phyloP scores from a whole-genome alignment of 2,329 filamentous ascomycete species.

The Dothideomycetidae sp. region DNA sequence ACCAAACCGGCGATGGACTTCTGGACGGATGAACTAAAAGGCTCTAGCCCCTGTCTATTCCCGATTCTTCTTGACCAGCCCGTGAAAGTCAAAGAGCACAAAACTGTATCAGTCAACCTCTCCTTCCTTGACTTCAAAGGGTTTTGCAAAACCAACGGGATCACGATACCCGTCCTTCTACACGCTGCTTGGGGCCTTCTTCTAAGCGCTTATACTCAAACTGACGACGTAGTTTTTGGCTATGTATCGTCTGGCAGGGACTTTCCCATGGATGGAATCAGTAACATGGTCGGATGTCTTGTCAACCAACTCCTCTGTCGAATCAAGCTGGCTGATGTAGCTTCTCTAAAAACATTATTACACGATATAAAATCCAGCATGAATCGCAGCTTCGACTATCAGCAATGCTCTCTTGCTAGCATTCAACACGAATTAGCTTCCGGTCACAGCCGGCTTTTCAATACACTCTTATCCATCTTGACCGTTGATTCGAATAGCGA shows the following conservation, averaged over 20 bases:
- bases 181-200: conserved; percentile 5
- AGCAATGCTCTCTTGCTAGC: conserved; percentile 1
- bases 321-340: not conserved
- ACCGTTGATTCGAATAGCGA: not conserved
- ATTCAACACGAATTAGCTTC: not conserved
- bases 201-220: not conserved
- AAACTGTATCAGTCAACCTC: not conserved
- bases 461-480: not conserved
- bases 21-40: not conserved
- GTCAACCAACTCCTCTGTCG: not conserved
- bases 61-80: not conserved
- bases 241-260: conserved; percentile 1
- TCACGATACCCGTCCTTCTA: not conserved
- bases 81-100: not conserved
- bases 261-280: not conserved
- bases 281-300: not conserved
- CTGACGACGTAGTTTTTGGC: conserved; percentile 3
- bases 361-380: not conserved
- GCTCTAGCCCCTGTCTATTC: not conserved
- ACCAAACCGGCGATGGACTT: not conserved
- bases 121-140: not conserved
- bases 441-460: not conserved
- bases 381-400: not conserved
- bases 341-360: not conserved
- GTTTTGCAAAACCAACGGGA: not conserved